Evolutionary conservation across 306 rosid species (phyloP).

Genomic region (Abrus precatorius): DNA sequence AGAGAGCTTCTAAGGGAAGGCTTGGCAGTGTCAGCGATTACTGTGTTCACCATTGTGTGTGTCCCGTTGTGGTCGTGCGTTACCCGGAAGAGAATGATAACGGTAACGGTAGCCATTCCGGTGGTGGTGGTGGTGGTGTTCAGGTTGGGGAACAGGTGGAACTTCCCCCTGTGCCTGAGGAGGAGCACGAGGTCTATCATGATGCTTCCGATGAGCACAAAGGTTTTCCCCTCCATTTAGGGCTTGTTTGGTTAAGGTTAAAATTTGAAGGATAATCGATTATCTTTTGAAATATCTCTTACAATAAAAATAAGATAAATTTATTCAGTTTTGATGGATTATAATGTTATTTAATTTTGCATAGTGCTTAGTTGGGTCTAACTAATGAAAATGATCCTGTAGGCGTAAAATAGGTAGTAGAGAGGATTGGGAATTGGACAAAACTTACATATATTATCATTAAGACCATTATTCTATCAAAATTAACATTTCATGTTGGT

Average conservation of each 20-base stretch:
- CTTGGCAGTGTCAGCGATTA: constrained; percentile 93
- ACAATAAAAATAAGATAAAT: no score
- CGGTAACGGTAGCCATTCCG: constrained; percentile 9
- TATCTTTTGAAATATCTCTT: no score
- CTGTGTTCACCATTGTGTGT: constrained; percentile 88
- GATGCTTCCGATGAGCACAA: constrained; percentile 68
- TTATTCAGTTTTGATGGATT: no score
- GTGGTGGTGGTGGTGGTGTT: constrained; percentile 1
- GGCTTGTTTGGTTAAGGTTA: background rate
- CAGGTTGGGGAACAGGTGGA: constrained; percentile 56
- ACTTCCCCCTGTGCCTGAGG: constrained; percentile 88
- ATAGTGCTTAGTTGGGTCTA: background rate
- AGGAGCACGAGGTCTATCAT: constrained; percentile 68
- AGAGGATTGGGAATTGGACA: background rate
- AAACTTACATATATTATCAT: background rate
- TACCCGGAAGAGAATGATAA: constrained; percentile 66
- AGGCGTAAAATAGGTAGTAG: no score
- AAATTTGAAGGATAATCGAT: no score
- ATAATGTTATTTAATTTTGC: background rate
- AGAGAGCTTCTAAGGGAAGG: constrained; percentile 59
- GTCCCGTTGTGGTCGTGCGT: constrained; percentile 91
- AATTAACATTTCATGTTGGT: background rate
- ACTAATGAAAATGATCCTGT: no score
- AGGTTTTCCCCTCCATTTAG: constrained; percentile 56
- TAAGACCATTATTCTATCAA: background rate